Evolutionary conservation across 2,329 filamentous ascomycete genomes (phyloP), one percentile per base, ranked within the genome.

Genomic region (Dactylellina drechsleri): DNA sequence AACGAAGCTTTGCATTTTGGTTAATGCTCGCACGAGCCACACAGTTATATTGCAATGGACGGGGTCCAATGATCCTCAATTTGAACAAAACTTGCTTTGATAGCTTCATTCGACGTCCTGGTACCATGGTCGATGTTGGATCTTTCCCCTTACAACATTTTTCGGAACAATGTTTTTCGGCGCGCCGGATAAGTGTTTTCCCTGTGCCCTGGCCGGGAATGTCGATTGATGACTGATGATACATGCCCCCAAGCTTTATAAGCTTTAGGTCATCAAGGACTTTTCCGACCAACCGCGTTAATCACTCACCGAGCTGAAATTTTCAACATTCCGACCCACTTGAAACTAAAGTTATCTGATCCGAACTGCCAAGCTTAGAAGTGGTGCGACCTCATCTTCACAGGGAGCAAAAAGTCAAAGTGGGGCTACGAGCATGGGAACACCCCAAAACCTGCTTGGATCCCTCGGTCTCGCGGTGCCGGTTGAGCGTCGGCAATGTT

Each of bases 291-390:
- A 49, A 49, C 57, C 28, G 43, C 41, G 40, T 49, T 60, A 60
- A 60, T 60, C 57, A 49, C 57, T 47, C 57, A 60, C 16, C 7
- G 43, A 54, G 45, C 23, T n/a, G 28, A 53, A 18, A 43, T 28
- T n/a, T 45, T 36, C 58, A 15, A 41, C 45, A n/a, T 31, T 61
- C 47, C 50, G 57, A 62, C 50, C 31, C 16, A 59, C 56, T 26
- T n/a, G 40, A 65, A 36, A 75, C 57, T 65, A 75, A 75, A 68
- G 71, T 75, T 75, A 75, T 75, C 71, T 68, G 71, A 75, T 75
- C 71, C 71, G 71, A 68, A 36, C 71, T 68, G 71, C 71, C 71
- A 75, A 75, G 71, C 41, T 54, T 16, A 68, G 64, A 64, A 56
- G 71, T 68, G 58, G 71, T 67, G 52, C 58, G 58, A 68, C 65